Percentiles rank a stretch among this genome's conserved stretches.
Evolutionary conservation across 805 yeast genomes (phyloP).

Genomic region (Candida bentonensis): DNA sequence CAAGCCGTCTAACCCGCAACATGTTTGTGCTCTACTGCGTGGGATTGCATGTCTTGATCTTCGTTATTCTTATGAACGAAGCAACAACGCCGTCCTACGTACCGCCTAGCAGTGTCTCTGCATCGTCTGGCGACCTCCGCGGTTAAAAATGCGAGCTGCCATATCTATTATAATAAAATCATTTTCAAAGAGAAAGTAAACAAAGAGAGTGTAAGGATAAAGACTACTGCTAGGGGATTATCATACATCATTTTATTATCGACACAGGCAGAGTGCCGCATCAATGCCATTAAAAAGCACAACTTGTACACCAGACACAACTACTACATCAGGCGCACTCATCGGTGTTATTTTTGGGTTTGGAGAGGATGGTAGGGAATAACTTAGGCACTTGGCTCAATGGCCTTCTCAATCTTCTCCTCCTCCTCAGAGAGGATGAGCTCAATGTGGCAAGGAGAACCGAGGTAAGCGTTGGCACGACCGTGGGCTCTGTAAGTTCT

Average conservation of each 20-base stretch:
- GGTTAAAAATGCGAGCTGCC: too few species aligned
- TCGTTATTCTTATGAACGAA: slow-evolving; percentile 34
- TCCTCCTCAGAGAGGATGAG: slow-evolving; percentile 89
- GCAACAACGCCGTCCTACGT: not conserved
- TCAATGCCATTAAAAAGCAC: slow-evolving; percentile 1
- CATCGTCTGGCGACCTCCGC: too few species aligned
- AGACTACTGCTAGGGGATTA: too few species aligned
- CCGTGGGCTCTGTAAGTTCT: slow-evolving; percentile 99
- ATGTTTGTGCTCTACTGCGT: slow-evolving; percentile 60
- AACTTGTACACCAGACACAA: too few species aligned
- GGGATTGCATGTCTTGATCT: slow-evolving; percentile 60
- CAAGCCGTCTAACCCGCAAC: slow-evolving; percentile 59
- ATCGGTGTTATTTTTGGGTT: not conserved
- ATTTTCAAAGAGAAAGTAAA: too few species aligned
- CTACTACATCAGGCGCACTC: too few species aligned
- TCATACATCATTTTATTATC: slow-evolving; percentile 1
- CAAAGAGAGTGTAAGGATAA: too few species aligned
- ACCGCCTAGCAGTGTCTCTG: too few species aligned
- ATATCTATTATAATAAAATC: too few species aligned
- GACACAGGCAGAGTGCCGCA: not conserved
- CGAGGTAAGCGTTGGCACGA: slow-evolving; percentile 98
- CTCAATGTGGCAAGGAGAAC: slow-evolving; percentile 98
- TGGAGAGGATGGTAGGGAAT: not conserved
- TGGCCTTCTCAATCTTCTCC: slow-evolving; percentile 87
- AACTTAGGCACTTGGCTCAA: slow-evolving; percentile 36